phyloP scores from a whole-genome alignment of 306 rosid genomes.

The Medicago ruthenica region DNA sequence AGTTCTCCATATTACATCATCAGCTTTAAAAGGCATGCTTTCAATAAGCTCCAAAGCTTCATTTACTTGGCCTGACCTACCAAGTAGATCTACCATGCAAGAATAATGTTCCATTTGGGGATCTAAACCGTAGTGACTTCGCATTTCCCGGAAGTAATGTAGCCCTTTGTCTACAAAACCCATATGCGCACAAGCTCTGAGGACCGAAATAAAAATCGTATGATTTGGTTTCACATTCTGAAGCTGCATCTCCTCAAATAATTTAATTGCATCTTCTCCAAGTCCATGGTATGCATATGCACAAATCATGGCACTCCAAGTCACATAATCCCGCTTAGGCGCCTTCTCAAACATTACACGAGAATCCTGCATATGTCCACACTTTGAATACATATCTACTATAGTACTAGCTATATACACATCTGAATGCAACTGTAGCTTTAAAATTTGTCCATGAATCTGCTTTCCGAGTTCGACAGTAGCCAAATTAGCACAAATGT shows the following conservation, averaged over 20 bases:
- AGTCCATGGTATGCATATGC: constrained; percentile 82
- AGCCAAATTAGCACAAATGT: constrained; percentile 86
- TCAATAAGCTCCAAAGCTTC: constrained; percentile 73
- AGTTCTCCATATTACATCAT: constrained; percentile 84
- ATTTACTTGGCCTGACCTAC: constrained; percentile 74
- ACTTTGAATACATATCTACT: constrained; percentile 90
- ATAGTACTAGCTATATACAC: constrained; percentile 78
- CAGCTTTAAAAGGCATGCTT: constrained; percentile 85
- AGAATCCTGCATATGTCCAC: constrained; percentile 83
- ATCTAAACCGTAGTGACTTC: constrained; percentile 58
- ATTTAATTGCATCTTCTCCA: constrained; percentile 73
- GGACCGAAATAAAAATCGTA: constrained; percentile 82
- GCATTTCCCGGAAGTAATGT: constrained; percentile 66
- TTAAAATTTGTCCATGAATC: constrained; percentile 80
- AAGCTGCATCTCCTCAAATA: constrained; percentile 75
- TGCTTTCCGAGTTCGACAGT: constrained; percentile 86
- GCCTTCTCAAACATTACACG: constrained; percentile 72
- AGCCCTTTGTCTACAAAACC: constrained; percentile 70
- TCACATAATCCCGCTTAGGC: constrained; percentile 73
- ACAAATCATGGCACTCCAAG: constrained; percentile 95
- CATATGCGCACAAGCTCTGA: constrained; percentile 83
- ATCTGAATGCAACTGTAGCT: constrained; percentile 73
- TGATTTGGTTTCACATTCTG: constrained; percentile 72
- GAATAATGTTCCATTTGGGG: constrained; percentile 90
- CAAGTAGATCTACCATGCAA: constrained; percentile 85